Evolutionary conservation across 2,329 filamentous ascomycete genomes (phyloP), one percentile per base, ranked within the genome.

Genomic region (Fusarium sp.): DNA sequence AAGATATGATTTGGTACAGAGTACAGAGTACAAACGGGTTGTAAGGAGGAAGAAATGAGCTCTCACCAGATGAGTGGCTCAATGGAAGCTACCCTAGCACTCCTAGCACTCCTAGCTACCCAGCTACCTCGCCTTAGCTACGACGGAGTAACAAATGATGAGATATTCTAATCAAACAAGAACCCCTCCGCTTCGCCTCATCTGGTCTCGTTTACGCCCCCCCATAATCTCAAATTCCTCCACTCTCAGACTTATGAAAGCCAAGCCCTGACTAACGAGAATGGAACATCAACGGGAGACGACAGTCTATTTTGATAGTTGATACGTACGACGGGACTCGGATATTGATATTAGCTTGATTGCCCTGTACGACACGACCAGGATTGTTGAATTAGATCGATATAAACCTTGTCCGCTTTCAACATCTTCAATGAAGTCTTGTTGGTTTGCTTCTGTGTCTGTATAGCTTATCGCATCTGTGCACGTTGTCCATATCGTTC

Each of bases 341-440:
- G 39, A 47, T 51, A 45, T 46, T 37, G 35, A 37, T 58, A 58
- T 56, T 68, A 56, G 65, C 60, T 68, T 61, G 50, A 68, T 68
- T 68, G 60, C 65, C 65, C 65, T 70, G 65, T 56, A 68, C 67
- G 40, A 71, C 67, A 45, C 48, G 48, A 46, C 45, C 40, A 52
- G 65, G 65, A 59, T 45, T n/a, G 20, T 27, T 27, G 56, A 47
- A 60, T 63, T 54, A 51, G 57, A 64, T 63, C 25, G 33, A 48
- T 41, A 32, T 27, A 15, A 54, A 33, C 65, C 48, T 43, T 65
- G 59, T 15, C 32, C 11, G 27, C 19, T 43, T 56, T 40, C 23
- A 54, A 51, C 44, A 44, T 65, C 45, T 46, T 61, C 23, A 33
- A 54, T n/a, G 13, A 62, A 17, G 11, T 30, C 37, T 46, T 40